Evolutionary conservation across 345 rosid species (phyloP).

Genomic region (Citropsis articulata): DNA sequence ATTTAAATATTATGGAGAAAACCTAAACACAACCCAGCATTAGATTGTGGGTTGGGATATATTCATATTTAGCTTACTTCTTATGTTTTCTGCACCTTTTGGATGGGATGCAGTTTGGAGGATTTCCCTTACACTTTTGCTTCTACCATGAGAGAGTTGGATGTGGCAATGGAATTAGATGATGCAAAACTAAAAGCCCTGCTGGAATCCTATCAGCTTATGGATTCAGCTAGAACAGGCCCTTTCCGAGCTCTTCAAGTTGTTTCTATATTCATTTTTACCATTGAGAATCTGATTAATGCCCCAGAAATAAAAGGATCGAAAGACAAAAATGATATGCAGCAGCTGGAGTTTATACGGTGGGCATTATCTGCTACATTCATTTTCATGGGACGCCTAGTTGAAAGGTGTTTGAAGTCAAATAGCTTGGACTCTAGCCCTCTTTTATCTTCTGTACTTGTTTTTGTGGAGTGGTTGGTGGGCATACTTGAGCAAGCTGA

Average conservation of each 20-base stretch:
- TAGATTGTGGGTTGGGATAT: neutral
- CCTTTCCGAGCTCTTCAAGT: constrained; percentile 71
- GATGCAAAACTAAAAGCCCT: constrained; percentile 44
- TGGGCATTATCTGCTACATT: constrained; percentile 47
- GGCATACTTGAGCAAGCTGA: constrained; percentile 41
- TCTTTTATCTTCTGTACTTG: constrained; percentile 68
- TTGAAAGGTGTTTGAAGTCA: constrained; percentile 57
- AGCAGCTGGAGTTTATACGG: constrained; percentile 30
- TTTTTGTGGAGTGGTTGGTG: constrained; percentile 73
- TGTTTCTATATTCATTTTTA: constrained; percentile 62
- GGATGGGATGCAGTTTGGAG: constrained; percentile 48
- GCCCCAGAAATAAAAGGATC: constrained; percentile 23
- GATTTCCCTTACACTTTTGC: constrained; percentile 65
- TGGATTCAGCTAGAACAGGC: constrained; percentile 60
- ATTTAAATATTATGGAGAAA: neutral
- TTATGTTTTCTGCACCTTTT: constrained; percentile 13
- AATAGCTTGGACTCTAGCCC: constrained; percentile 46
- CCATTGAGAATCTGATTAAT: constrained; percentile 39
- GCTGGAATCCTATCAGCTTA: constrained; percentile 56
- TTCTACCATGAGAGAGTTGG: constrained; percentile 59
- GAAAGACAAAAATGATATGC: constrained; percentile 19
- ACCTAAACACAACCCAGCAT: neutral
- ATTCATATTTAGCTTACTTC: constrained; percentile 8
- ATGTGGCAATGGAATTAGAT: constrained; percentile 46
- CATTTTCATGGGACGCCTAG: constrained; percentile 65